Base-by-base conservation (phyloP, 179 eudicot species). In the Spinacia oleracea region DNA sequence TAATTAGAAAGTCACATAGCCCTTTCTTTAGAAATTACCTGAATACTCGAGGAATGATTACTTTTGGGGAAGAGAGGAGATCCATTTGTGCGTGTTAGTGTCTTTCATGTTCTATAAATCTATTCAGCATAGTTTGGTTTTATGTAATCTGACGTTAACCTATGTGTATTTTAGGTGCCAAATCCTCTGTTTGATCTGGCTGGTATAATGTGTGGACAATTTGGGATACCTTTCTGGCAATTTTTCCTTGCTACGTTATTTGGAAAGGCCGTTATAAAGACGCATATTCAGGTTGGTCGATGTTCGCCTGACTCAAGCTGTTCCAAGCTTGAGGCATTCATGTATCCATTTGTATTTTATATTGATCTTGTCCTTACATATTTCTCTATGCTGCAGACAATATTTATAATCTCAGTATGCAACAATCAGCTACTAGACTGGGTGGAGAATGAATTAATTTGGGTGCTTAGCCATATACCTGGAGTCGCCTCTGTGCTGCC, bases 141-240 rank as follows among this genome's bases (percentile, higher is more conserved):
- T 35, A 21, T 53, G n/a, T 77, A 11, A 9, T 80, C 76, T 80
- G 77, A 74, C 34, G 43, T 73, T 60, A 78, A 79, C 62, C 80
- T 62, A 12, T 72, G 40, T 71, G 45, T 80, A 29, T 87, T 77
- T 42, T 70, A 96, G 98, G 92, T 96, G 38, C 99, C 99, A 70
- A 96, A 96, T 86, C 99, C 99, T 64, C 80, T 96, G 80, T 96
- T 94, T 89, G 99, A 96, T 85, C 94, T 96, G 64, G 99, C 98
- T 75, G 99, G 99, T 72, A 94, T 96, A 76, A 87, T 96, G 97
- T 96, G 97, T 65, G 98, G 99, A 63, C 99, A 94, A 86, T 92
- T 94, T 60, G 99, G 98, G 67, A 85, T 96, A 82, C 91, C 98
- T 43, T 94, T 96, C 75, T 96, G 98, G 99, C 82, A 96, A 82